Conservation (phyloP, 495 filamentous ascomycete genomes). For the Cenococcum geophilum region DNA sequence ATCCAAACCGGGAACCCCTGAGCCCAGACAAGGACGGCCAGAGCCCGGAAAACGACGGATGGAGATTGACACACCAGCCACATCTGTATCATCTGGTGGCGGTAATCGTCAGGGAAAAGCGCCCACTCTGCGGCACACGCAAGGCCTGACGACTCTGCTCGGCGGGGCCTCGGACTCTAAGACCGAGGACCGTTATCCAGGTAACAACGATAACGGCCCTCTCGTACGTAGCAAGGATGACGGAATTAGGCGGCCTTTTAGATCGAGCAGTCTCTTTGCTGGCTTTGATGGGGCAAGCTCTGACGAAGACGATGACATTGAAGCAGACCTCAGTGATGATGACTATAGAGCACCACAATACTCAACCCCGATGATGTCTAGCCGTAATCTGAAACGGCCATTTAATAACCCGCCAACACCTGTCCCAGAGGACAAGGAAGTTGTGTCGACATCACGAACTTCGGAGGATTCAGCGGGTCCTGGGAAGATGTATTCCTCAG, state of each 20-base stretch:
- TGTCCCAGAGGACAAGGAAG: constrained; percentile 42
- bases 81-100: constrained; percentile 4
- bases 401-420: constrained; percentile 40
- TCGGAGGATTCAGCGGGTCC: constrained; percentile 24
- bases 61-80: constrained; percentile 15
- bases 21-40: constrained; percentile 34
- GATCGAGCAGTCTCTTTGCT: constrained; percentile 79
- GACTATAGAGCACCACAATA: constrained; percentile 34
- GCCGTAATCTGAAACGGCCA: constrained; percentile 30
- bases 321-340: constrained; percentile 43
- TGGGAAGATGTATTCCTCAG: constrained; percentile 10
- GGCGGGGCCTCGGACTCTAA: constrained; percentile 27
- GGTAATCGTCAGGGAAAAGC: constrained; percentile 5
- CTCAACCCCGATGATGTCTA: constrained; percentile 29
- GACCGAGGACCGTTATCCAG: constrained; percentile 63
- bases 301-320: constrained; percentile 45
- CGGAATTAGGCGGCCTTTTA: constrained; percentile 60
- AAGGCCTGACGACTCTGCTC: constrained; percentile 14
- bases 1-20: constrained; percentile 50
- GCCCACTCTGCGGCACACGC: constrained; percentile 2
- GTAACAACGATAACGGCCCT: constrained; percentile 78
- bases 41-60: constrained; percentile 23
- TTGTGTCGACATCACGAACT: constrained; percentile 18
- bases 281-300: constrained; percentile 63
- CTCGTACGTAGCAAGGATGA: constrained; percentile 52